Conservation (phyloP, 1,284 basidiomycete species). For the Violaceomyces palustris region DNA sequence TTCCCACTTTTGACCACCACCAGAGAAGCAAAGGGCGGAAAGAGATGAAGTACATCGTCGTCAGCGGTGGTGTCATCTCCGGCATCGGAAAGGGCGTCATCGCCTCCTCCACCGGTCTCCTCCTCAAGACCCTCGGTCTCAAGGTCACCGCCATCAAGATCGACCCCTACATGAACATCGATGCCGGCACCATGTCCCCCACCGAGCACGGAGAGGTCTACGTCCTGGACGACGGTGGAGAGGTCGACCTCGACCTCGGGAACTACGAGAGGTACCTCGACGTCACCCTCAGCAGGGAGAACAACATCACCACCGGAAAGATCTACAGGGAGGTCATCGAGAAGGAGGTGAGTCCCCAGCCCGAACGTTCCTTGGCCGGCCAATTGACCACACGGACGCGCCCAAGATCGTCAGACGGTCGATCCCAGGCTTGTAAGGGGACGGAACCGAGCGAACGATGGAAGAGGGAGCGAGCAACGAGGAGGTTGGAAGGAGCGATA, state of each 20-base stretch:
- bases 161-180: constrained; percentile 99
- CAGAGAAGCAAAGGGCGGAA: background rate
- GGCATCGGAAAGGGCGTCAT: constrained; percentile 57
- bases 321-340: constrained; percentile 96
- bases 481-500: too few species aligned
- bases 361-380: too few species aligned
- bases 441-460: too few species aligned
- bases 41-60: constrained; percentile 55
- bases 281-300: constrained; percentile 86
- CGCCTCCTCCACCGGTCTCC: constrained; percentile 87
- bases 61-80: constrained; percentile 55
- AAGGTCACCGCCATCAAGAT: constrained; percentile 99
- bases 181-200: constrained; percentile 98
- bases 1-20: background rate
- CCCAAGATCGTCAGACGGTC: too few species aligned
- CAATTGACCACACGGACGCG: too few species aligned
- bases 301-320: constrained; percentile 98
- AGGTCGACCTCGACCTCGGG: constrained; percentile 94
- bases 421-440: too few species aligned
- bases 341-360: constrained; percentile 79
- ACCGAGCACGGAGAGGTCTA: constrained; percentile 99
- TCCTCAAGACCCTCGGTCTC: constrained; percentile 89
- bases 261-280: constrained; percentile 98
- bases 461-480: background rate
- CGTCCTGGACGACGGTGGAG: constrained; percentile 95